Conservation (phyloP, 495 filamentous ascomycete species). For the Pyronema omphalodes region DNA sequence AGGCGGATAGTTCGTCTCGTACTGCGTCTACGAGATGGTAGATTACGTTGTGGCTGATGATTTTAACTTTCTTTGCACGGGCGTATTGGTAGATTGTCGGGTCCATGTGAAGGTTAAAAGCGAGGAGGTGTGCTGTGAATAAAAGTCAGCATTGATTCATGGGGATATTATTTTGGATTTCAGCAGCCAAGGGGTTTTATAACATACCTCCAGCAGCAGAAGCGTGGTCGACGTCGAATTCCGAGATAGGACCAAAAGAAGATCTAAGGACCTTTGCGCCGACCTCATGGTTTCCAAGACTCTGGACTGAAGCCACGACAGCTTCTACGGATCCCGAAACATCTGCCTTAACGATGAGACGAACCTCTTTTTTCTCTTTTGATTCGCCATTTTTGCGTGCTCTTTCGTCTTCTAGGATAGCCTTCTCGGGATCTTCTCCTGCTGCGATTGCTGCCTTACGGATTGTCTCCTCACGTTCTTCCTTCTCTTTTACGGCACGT, state of each 20-base stretch:
- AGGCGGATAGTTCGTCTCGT: slow-evolving; percentile 43
- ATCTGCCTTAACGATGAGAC: slow-evolving; percentile 81
- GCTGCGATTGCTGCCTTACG: slow-evolving; percentile 23
- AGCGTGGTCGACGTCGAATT: slow-evolving; percentile 80
- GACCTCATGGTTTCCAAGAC: slow-evolving; percentile 69
- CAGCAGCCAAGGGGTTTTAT: too few relatives aligned
- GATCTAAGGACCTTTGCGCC: slow-evolving; percentile 56
- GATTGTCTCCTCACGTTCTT: slow-evolving; percentile 28
- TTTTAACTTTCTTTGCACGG: slow-evolving; percentile 45
- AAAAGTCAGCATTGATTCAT: background rate
- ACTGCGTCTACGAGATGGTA: slow-evolving; percentile 79
- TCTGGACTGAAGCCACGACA: slow-evolving; percentile 50
- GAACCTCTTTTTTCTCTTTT: slow-evolving; percentile 38
- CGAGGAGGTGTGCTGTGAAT: slow-evolving; percentile 40
- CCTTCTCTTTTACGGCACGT: slow-evolving; percentile 29
- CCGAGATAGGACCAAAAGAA: slow-evolving; percentile 56
- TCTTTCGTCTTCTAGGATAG: slow-evolving; percentile 10
- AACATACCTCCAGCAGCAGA: slow-evolving; percentile 39
- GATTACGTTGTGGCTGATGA: slow-evolving; percentile 81
- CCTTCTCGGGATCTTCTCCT: slow-evolving; percentile 11
- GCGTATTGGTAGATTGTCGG: slow-evolving; percentile 51
- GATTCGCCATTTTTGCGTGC: slow-evolving; percentile 3
- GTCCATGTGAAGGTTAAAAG: slow-evolving; percentile 66
- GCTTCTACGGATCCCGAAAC: slow-evolving; percentile 88
- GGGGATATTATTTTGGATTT: too few relatives aligned